These are phyloP conservation scores for Pontederia paniculata DNA, from an alignment of 176 grass and related monocot species.

Conservation along the genomic window DNA sequence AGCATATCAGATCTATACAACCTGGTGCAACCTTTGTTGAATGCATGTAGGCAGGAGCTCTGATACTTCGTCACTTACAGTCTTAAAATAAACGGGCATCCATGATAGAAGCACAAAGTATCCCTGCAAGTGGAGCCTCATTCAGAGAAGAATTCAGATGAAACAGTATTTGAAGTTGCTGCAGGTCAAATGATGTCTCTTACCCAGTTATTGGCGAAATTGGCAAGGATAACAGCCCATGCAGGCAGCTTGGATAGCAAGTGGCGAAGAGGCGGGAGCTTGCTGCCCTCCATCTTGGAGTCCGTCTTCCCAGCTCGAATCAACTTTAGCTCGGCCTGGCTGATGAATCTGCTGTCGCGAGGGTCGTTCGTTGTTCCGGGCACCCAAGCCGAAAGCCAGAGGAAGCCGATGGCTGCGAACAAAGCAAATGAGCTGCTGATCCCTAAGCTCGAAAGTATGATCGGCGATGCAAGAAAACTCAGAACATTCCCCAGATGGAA, in stretches of 20 bases:
- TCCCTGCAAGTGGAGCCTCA: constrained; percentile 42
- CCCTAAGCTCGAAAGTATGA: constrained; percentile 74
- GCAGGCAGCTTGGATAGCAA: constrained; percentile 58
- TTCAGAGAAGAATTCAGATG: constrained; percentile 2
- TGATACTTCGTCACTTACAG: constrained; percentile 30
- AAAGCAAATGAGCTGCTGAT: constrained; percentile 58
- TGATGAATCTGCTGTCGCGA: constrained; percentile 53
- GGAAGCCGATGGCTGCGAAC: constrained; percentile 60
- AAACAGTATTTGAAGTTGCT: neutral
- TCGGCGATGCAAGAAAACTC: constrained; percentile 68
- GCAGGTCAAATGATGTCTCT: constrained; percentile 2
- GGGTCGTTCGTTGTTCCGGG: constrained; percentile 71
- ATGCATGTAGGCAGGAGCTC: neutral
- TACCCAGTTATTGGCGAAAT: constrained; percentile 98
- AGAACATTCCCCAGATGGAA: constrained; percentile 98
- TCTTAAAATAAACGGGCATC: constrained; percentile 97
- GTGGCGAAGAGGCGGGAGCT: constrained; percentile 47
- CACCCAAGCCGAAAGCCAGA: constrained; percentile 64
- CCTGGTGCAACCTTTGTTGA: neutral
- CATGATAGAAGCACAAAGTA: constrained; percentile 87
- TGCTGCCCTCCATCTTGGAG: constrained; percentile 34
- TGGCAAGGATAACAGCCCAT: constrained; percentile 73
- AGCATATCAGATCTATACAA: neutral
- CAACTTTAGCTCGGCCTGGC: constrained; percentile 60
- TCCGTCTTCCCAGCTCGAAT: constrained; percentile 65